Evolutionary conservation across 1,284 basidiomycete species (phyloP).

Genomic region (Farysia itapuensis): DNA sequence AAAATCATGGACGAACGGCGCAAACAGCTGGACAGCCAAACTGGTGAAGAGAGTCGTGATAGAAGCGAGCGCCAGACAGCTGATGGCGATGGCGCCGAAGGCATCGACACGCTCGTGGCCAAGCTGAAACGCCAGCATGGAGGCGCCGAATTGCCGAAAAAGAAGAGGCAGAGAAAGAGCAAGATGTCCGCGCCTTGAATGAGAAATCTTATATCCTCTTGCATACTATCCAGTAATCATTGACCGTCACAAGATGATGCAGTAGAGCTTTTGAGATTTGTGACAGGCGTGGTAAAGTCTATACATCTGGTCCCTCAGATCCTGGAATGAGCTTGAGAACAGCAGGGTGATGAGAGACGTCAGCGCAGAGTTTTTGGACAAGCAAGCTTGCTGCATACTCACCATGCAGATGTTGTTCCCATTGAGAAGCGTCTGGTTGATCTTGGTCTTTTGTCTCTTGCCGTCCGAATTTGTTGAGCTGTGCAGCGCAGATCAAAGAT

Average conservation of each 20-base stretch:
- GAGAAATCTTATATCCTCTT: too few relatives aligned
- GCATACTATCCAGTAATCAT: too few relatives aligned
- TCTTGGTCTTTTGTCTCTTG: constrained; percentile 74
- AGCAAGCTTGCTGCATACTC: constrained; percentile 34
- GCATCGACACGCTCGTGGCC: constrained; percentile 18
- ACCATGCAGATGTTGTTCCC: constrained; percentile 99
- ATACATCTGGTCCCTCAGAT: constrained; percentile 37
- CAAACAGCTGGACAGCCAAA: constrained; percentile 10
- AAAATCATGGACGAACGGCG: constrained; percentile 48
- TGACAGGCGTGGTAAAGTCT: too few relatives aligned
- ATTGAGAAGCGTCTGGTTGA: constrained; percentile 89
- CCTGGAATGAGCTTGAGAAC: constrained; percentile 39
- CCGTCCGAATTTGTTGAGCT: constrained; percentile 86
- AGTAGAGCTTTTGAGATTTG: too few relatives aligned
- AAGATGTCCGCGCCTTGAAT: constrained; percentile 25
- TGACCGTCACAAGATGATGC: too few relatives aligned
- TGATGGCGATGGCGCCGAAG: background rate
- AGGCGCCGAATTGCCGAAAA: background rate
- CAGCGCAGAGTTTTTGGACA: background rate
- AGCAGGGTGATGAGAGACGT: background rate
- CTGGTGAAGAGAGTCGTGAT: constrained; percentile 1
- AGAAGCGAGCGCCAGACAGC: too few relatives aligned
- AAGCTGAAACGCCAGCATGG: constrained; percentile 24
- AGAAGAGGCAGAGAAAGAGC: constrained; percentile 1
- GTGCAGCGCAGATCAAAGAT: constrained; percentile 1